Evolutionary conservation across 768 basidiomycete species (phyloP).

Genomic region (Mycena filopes): DNA sequence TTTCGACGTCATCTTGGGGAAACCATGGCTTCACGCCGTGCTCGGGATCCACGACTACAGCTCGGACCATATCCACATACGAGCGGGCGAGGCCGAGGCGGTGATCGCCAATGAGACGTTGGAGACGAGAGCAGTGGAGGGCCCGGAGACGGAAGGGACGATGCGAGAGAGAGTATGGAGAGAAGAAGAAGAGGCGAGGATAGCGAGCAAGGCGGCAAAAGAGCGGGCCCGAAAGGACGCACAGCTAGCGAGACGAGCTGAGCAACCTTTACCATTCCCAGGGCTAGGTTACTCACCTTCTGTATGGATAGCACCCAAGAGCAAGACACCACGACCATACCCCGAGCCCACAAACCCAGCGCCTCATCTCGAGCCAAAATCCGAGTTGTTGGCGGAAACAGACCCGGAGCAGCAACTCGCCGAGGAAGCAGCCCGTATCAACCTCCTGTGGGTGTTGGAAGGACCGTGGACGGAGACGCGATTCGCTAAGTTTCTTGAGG

Average conservation of each 20-base stretch:
- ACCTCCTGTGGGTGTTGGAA: not conserved
- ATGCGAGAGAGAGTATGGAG: not conserved
- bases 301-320: not conserved
- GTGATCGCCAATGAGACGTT: constrained; percentile 11
- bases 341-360: too few species aligned
- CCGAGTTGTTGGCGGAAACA: too few species aligned
- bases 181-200: constrained; percentile 16
- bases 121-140: too few species aligned
- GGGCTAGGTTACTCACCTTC: constrained; percentile 25
- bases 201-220: not conserved
- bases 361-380: fast-evolving
- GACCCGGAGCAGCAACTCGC: too few species aligned
- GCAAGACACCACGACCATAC: not conserved
- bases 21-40: constrained; percentile 23
- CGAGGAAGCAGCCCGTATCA: constrained; percentile 3
- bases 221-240: not conserved
- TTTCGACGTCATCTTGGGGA: constrained; percentile 23
- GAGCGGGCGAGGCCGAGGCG: not conserved
- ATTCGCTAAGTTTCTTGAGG: constrained; percentile 20
- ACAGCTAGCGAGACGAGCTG: constrained; percentile 21
- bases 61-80: constrained; percentile 15
- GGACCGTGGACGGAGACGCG: constrained; percentile 14
- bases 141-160: not conserved
- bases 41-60: constrained; percentile 17
- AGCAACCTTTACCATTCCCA: constrained; percentile 20